These are phyloP conservation scores for Vigna hirtella DNA, from an alignment of 306 rosid genomes.

Conservation along the genomic window DNA sequence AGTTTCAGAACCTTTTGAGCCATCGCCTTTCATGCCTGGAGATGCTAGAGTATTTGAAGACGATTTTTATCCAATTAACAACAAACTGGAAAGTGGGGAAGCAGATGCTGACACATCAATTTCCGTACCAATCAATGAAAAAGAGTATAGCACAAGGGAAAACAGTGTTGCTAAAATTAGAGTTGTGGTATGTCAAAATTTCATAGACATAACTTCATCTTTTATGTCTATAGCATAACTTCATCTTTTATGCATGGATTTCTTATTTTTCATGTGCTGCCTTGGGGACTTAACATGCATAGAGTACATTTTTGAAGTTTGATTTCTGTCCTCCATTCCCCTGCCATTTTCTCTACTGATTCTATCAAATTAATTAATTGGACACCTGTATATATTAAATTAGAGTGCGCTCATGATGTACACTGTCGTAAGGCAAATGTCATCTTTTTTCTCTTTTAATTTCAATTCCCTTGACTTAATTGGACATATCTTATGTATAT, in stretches of 20 bases:
- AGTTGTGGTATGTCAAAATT: slow-evolving; percentile 92
- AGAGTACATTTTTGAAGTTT: slow-evolving; percentile 23
- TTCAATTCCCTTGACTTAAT: slow-evolving; percentile 17
- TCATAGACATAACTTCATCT: background rate
- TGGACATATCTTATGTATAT: background rate
- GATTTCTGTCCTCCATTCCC: slow-evolving; percentile 25
- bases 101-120: slow-evolving; percentile 67
- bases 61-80: slow-evolving; percentile 56
- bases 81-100: slow-evolving; percentile 68
- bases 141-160: slow-evolving; percentile 76
- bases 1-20: slow-evolving; percentile 85
- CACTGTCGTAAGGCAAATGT: background rate
- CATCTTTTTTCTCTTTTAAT: background rate
- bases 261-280: slow-evolving; percentile 29
- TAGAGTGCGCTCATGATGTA: background rate
- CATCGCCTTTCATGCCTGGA: slow-evolving; percentile 92
- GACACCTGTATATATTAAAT: background rate
- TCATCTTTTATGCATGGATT: background rate
- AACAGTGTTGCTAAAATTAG: slow-evolving; percentile 89
- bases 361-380: background rate
- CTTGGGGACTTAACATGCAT: slow-evolving; percentile 16
- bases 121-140: slow-evolving; percentile 63
- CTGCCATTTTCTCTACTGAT: slow-evolving; percentile 15
- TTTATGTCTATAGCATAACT: background rate
- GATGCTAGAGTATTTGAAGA: slow-evolving; percentile 74